phyloP scores from a whole-genome alignment of 1,284 basidiomycete species.

The Fomitopsis palustris region DNA sequence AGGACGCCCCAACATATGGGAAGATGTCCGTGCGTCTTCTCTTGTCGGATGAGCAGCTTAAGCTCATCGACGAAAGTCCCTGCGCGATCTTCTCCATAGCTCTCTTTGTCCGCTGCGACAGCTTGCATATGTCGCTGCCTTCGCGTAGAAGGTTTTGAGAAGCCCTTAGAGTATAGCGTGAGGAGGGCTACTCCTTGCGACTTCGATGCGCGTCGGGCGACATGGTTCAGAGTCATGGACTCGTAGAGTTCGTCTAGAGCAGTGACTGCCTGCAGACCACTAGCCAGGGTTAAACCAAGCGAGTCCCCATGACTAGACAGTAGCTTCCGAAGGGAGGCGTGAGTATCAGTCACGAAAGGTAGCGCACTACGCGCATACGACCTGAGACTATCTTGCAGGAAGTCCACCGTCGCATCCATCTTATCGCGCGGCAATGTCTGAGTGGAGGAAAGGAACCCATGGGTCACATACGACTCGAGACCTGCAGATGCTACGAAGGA shows the following conservation, averaged over 20 bases:
- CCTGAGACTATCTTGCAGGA: conserved; percentile 66
- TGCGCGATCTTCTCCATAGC: conserved; percentile 18
- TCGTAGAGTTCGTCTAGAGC: conserved; percentile 81
- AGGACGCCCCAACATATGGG: conserved; percentile 90
- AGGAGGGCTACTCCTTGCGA: conserved; percentile 93
- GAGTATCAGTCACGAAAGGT: conserved; percentile 73
- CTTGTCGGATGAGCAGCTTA: conserved; percentile 64
- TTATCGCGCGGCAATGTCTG: conserved; percentile 29
- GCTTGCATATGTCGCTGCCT: conserved; percentile 13
- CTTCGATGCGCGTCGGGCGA: conserved; percentile 82
- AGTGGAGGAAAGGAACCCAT: conserved; percentile 64
- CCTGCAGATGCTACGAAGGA: conserved; percentile 92
- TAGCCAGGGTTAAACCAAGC: conserved; percentile 5
- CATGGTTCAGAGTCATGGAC: conserved; percentile 84
- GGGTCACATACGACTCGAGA: conserved; percentile 85
- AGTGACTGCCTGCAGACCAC: conserved; percentile 39
- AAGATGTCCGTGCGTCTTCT: conserved; percentile 76
- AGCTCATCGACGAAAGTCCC: conserved; percentile 55
- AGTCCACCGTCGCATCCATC: conserved; percentile 45
- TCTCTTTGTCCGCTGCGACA: conserved; percentile 12
- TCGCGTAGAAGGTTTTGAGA: conserved; percentile 48
- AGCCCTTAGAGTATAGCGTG: conserved; percentile 83
- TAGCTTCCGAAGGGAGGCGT: conserved; percentile 36
- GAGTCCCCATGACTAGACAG: neutral
- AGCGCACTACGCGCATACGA: conserved; percentile 76